These are phyloP conservation scores for Taxillus chinensis DNA, from an alignment of 164 flowering plant species.

Conservation along the genomic window DNA sequence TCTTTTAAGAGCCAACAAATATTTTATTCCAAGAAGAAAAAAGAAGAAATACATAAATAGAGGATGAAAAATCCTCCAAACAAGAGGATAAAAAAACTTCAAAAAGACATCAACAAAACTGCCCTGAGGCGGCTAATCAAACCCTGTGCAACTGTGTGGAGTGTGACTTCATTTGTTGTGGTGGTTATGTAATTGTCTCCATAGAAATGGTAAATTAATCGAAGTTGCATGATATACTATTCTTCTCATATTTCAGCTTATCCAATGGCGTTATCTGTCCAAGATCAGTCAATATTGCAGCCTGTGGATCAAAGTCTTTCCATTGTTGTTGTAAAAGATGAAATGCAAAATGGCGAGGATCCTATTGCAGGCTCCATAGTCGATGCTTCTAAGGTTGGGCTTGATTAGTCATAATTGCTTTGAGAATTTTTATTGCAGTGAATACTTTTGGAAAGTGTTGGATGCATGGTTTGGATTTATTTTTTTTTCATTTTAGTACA, in stretches of 20 bases:
- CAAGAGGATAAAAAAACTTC: too few relatives aligned
- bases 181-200: too few relatives aligned
- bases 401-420: background rate
- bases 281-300: slow-evolving; percentile 22
- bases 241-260: slow-evolving; percentile 14
- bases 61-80: too few relatives aligned
- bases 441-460: background rate
- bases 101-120: too few relatives aligned
- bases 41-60: too few relatives aligned
- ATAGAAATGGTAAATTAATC: too few relatives aligned
- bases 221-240: background rate
- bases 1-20: too few relatives aligned
- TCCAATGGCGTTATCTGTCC: slow-evolving; percentile 12
- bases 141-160: too few relatives aligned
- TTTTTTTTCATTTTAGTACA: too few relatives aligned
- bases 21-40: too few relatives aligned
- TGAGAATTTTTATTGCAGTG: background rate
- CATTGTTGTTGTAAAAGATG: slow-evolving; percentile 6
- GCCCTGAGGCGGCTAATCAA: too few relatives aligned
- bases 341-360: slow-evolving; percentile 28
- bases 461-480: background rate
- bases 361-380: slow-evolving; percentile 20
- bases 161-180: too few relatives aligned
- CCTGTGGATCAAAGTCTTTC: slow-evolving; percentile 20
- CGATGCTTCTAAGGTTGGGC: slow-evolving; percentile 32